These are phyloP conservation scores for Dryadomyces quercus-mongolicae DNA, from an alignment of 2,329 filamentous ascomycete genomes.

Conservation along the genomic window DNA sequence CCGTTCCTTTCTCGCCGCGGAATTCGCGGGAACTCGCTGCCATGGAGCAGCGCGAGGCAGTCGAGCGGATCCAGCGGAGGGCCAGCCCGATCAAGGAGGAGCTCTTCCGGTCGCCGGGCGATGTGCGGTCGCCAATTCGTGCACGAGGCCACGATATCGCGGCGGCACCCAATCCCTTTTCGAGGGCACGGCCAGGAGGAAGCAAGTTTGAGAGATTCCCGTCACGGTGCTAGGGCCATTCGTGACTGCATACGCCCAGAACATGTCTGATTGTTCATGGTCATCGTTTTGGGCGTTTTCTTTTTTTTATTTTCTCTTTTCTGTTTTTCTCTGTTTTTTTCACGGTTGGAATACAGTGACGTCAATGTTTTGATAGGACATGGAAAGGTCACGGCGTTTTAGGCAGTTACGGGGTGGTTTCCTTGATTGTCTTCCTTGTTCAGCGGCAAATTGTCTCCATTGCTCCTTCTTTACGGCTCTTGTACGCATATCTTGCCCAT, in stretches of 20 bases:
- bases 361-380: background rate
- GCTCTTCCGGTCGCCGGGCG: constrained; percentile 9
- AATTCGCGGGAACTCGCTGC: constrained; percentile 52
- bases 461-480: background rate
- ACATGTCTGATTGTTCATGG: background rate
- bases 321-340: background rate
- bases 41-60: constrained; percentile 34
- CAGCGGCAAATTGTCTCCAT: background rate
- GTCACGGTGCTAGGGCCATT: constrained; percentile 11
- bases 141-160: background rate
- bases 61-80: constrained; percentile 20
- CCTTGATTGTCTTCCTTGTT: background rate
- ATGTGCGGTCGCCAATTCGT: background rate
- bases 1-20: constrained; percentile 33
- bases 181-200: constrained; percentile 22
- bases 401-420: background rate
- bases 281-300: background rate
- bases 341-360: background rate
- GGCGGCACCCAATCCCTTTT: constrained; percentile 23
- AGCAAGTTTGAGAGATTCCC: constrained; percentile 30
- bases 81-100: constrained; percentile 29
- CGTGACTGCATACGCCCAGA: background rate
- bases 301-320: background rate
- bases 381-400: background rate
- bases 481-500: background rate